A percentile compares a stretch with the other conserved stretches of the same genome.
Evolutionary conservation across 73 alveolate species (phyloP).

Genomic region (Uronychia binucleata): DNA sequence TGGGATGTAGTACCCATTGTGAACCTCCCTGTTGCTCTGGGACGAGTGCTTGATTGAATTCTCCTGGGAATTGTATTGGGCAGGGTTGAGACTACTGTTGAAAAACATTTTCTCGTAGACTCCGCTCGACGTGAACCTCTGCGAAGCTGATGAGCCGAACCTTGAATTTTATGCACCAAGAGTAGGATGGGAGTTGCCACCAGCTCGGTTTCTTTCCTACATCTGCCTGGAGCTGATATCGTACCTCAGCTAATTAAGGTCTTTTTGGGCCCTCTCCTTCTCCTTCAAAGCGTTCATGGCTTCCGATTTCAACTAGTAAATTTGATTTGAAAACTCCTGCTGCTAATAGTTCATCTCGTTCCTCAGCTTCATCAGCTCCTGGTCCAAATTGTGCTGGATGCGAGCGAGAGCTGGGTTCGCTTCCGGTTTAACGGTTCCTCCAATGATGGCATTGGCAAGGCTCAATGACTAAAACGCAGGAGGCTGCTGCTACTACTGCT

Average conservation of each 20-base stretch:
- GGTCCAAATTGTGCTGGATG: conserved; percentile 16
- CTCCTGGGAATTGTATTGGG: no score
- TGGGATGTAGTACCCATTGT: background rate
- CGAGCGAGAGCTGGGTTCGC: background rate
- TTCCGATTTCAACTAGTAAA: background rate
- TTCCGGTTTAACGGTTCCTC: conserved; percentile 15
- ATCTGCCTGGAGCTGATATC: background rate
- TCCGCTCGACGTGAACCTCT: background rate
- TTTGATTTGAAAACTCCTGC: background rate
- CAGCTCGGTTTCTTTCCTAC: background rate
- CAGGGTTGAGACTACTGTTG: background rate
- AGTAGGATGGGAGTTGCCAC: no score
- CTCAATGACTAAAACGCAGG: background rate
- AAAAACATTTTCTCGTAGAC: background rate
- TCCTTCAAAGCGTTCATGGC: background rate
- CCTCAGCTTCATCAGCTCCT: conserved; percentile 12
- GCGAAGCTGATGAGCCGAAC: background rate
- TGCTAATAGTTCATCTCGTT: conserved; percentile 13
- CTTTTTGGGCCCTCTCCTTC: background rate
- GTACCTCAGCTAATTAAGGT: conserved; percentile 6
- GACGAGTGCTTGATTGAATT: no score
- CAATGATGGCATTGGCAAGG: conserved; percentile 18
- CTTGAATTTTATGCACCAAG: no score
- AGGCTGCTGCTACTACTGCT: no score
- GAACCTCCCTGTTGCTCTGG: background rate